Base-by-base conservation (phyloP, 1,284 basidiomycete species). In the Cryptococcus maquisensis region DNA sequence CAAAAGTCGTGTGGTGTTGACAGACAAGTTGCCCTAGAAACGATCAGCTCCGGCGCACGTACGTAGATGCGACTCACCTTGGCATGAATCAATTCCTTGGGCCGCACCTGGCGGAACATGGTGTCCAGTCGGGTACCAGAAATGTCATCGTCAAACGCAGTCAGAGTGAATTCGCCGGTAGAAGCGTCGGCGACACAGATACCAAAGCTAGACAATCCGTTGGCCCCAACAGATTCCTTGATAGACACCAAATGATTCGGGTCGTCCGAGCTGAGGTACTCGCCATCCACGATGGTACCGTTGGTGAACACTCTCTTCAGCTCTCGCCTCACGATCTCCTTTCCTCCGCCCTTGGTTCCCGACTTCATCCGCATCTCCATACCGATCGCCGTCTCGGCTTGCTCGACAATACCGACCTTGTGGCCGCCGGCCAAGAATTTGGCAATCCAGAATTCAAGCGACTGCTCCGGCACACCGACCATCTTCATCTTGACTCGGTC, bases 401-500 rank as follows among this genome's bases (percentile, higher is more conserved):
- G 96, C 69, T 98, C 95, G 10, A 98, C 96, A 15, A 91, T 85
- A 16, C 96, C 96, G 54, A 98, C 91, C 77, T 98, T 97, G 79
- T 96, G 91, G 0, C 94, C 93, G 81, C 75, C 67, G 2, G 69
- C 77, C 3, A 77, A 68, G 64, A 81, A 79, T 56, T 81, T 81
- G 47, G 75, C 72, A 16, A 78, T 73, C 75, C 74, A 77, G 35
- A 68, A 65, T 67, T 95, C 92, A 74, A 98, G 96, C 1, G 87
- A 86, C 74, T 84, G 85, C 72, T 98, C 96, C 0, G 96, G 96
- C 4, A 98, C 95, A 41, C 96, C 94, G 56, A 96, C 91, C 93
- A 96, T 97, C 59, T 88, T 94, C 96, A 99, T 99, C 77, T 98
- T 98, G 54, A 97, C 94, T 53, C 77, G 67, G 56, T 78, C 77